Evolutionary conservation across 2,329 filamentous ascomycete species (phyloP).

Genomic region (Calonectria pseudoreteaudii): DNA sequence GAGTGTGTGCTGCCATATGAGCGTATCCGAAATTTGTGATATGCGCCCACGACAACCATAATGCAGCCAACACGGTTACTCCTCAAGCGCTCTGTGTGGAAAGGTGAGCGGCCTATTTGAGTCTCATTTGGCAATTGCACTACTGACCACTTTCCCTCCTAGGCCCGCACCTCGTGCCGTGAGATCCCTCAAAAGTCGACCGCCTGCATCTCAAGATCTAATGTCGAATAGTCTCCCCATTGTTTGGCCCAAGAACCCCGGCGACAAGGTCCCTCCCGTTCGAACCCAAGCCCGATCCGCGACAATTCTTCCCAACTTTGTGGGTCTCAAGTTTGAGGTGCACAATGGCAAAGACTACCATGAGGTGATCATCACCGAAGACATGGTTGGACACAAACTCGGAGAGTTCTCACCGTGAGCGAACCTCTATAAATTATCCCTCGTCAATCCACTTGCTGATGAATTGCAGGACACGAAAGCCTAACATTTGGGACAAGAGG

Average conservation of each 20-base stretch:
- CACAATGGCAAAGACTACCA: slow-evolving; percentile 92
- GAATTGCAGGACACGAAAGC: slow-evolving; percentile 64
- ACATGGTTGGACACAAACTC: slow-evolving; percentile 96
- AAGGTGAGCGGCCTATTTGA: slow-evolving; percentile 68
- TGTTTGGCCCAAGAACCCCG: slow-evolving; percentile 66
- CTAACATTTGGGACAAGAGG: slow-evolving; percentile 64
- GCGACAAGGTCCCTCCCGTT: slow-evolving; percentile 77
- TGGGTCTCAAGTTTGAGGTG: slow-evolving; percentile 88
- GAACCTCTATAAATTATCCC: not conserved
- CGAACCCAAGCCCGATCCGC: slow-evolving; percentile 88
- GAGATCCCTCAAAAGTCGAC: slow-evolving; percentile 44
- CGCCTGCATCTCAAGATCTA: slow-evolving; percentile 38
- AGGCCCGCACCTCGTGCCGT: slow-evolving; percentile 68
- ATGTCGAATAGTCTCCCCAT: slow-evolving; percentile 69
- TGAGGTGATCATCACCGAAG: slow-evolving; percentile 87
- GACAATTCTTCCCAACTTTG: slow-evolving; percentile 92
- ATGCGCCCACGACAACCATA: slow-evolving; percentile 45
- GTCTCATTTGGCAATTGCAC: not conserved
- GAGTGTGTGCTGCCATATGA: slow-evolving; percentile 32
- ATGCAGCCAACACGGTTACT: slow-evolving; percentile 79
- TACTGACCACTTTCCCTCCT: slow-evolving; percentile 32
- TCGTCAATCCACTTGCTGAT: slow-evolving; percentile 12
- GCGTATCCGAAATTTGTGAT: slow-evolving; percentile 36
- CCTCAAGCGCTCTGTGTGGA: slow-evolving; percentile 86
- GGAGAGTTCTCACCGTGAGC: slow-evolving; percentile 92